phyloP scores from a whole-genome alignment of 2,329 filamentous ascomycete genomes.

The Aspergillus sp. region DNA sequence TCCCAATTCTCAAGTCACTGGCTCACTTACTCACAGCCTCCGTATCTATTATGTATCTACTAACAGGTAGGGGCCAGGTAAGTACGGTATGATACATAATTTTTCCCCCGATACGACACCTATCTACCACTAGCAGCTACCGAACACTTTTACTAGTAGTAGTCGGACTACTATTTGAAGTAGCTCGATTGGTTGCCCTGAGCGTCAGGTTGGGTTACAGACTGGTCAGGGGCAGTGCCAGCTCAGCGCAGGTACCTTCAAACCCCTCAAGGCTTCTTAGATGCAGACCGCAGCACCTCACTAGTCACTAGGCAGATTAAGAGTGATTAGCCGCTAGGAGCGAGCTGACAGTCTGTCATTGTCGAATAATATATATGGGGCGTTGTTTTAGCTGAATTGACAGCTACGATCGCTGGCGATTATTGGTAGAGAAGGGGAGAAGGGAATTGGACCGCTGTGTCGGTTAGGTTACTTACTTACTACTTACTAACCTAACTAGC shows the following conservation, averaged over 20 bases:
- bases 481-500: no score
- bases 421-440: slow-evolving; percentile 6
- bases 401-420: neutral
- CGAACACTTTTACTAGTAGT: neutral
- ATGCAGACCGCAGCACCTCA: neutral
- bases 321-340: slow-evolving; percentile 1
- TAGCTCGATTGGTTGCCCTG: slow-evolving; percentile 3
- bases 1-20: neutral
- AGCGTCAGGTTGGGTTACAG: neutral
- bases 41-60: no score
- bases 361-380: neutral
- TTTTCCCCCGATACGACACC: neutral
- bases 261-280: neutral
- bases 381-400: slow-evolving; percentile 1
- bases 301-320: neutral
- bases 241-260: slow-evolving; percentile 5
- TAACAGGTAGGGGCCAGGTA: neutral
- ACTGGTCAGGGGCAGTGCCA: slow-evolving; percentile 12
- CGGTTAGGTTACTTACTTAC: no score
- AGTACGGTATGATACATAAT: neutral
- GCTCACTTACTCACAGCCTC: no score
- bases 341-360: neutral
- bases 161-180: neutral
- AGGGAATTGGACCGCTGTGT: neutral
- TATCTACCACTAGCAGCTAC: neutral